These are phyloP conservation scores for Diaporthe citri DNA, from an alignment of 2,329 filamentous ascomycete genomes.

Conservation along the genomic window DNA sequence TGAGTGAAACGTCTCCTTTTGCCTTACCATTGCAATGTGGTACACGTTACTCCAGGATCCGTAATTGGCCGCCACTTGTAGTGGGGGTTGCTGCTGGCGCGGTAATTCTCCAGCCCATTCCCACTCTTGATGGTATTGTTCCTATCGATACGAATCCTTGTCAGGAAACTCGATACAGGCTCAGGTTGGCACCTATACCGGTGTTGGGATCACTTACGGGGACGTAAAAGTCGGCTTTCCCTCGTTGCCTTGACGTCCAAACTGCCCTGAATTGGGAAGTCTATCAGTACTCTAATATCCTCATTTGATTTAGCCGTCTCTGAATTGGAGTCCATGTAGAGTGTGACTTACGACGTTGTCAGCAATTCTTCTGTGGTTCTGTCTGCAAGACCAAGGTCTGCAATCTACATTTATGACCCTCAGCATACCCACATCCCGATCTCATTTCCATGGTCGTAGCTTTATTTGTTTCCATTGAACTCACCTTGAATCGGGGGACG, in stretches of 20 bases:
- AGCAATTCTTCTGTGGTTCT: neutral
- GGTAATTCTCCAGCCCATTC: neutral
- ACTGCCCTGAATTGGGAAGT: neutral
- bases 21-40: neutral
- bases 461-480: neutral
- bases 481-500: neutral
- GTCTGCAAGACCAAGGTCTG: slow-evolving; percentile 11
- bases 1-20: rapidly evolving
- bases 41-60: slow-evolving; percentile 11
- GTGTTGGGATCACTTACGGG: neutral
- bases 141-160: neutral
- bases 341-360: neutral
- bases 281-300: neutral
- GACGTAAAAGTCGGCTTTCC: neutral
- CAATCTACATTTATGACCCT: neutral
- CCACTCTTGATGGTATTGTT: slow-evolving; percentile 16
- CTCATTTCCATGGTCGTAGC: rapidly evolving
- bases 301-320: rapidly evolving
- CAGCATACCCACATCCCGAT: neutral
- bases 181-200: rapidly evolving
- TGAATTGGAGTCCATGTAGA: neutral
- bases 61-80: neutral
- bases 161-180: neutral
- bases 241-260: slow-evolving; percentile 8
- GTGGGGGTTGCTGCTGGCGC: neutral